Percentiles rank a stretch among this genome's conserved stretches.
phyloP scores from a whole-genome alignment of 148 eudicot species.

The Polygonum aviculare region DNA sequence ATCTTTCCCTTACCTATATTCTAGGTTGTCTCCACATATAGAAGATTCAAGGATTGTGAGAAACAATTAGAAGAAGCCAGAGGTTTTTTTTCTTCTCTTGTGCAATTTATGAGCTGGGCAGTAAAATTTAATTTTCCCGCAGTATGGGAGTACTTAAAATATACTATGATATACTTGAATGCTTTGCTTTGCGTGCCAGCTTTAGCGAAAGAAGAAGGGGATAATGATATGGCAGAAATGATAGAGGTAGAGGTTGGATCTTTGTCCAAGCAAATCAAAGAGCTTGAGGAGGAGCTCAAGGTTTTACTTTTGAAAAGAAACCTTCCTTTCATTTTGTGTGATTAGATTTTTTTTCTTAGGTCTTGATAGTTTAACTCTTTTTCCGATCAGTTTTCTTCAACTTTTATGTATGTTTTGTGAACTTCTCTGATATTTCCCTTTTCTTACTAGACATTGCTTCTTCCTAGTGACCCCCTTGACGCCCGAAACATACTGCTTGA shows the following conservation, averaged over 20 bases:
- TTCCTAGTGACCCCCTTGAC: conserved; percentile 96
- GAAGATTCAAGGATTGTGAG: conserved; percentile 81
- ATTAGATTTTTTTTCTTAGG: conserved; percentile 3
- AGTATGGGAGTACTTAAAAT: not conserved
- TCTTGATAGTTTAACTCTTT: conserved; percentile 3
- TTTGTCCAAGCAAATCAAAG: conserved; percentile 50
- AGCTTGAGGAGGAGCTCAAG: conserved; percentile 83
- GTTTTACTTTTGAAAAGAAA: conserved; percentile 22
- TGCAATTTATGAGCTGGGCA: not conserved
- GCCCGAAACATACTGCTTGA: conserved; percentile 87
- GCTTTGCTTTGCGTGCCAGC: conserved; percentile 29
- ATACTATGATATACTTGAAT: conserved; percentile 1
- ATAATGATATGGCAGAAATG: conserved; percentile 92
- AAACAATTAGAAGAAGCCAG: conserved; percentile 82
- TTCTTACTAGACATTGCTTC: conserved; percentile 52
- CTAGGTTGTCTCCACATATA: conserved; percentile 69
- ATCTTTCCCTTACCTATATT: conserved; percentile 11
- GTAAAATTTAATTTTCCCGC: no score
- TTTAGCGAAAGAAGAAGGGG: conserved; percentile 69
- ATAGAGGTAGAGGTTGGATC: conserved; percentile 64
- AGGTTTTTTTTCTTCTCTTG: conserved; percentile 33
- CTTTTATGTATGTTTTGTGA: not conserved
- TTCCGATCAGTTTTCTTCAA: not conserved
- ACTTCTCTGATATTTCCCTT: conserved; percentile 9
- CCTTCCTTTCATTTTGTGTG: not conserved